phyloP scores from a whole-genome alignment of 805 yeast genomes.

The Debaryomyces tyrocola region DNA sequence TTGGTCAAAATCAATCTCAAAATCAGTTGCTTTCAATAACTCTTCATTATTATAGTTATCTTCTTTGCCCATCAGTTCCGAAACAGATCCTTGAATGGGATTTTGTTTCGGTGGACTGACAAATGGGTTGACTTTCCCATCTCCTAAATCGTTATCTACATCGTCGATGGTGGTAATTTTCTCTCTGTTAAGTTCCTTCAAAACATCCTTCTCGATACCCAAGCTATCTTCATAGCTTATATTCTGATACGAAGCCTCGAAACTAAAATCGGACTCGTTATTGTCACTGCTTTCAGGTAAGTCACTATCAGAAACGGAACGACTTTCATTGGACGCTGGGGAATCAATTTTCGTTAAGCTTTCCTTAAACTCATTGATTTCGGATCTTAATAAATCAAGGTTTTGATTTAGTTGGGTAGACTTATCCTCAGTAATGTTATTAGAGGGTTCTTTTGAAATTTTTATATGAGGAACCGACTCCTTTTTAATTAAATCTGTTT shows the following conservation, averaged over 20 bases:
- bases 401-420: slow-evolving; percentile 40
- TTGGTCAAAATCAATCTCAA: too few species aligned
- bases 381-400: slow-evolving; percentile 39
- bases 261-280: slow-evolving; percentile 32
- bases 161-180: not conserved
- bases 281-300: not conserved
- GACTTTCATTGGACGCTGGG: not conserved
- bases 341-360: slow-evolving; percentile 31
- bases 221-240: slow-evolving; percentile 39
- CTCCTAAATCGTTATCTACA: slow-evolving; percentile 5
- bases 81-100: not conserved
- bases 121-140: not conserved
- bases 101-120: not conserved
- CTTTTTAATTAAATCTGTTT: not conserved
- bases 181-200: slow-evolving; percentile 16
- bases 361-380: slow-evolving; percentile 46
- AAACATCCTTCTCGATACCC: slow-evolving; percentile 34
- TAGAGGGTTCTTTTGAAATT: not conserved
- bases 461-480: not conserved
- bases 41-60: not conserved
- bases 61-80: not conserved
- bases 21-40: not conserved
- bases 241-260: slow-evolving; percentile 40
- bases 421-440: slow-evolving; percentile 13
- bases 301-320: slow-evolving; percentile 1